These are phyloP conservation scores for Amaranthus palmeri DNA, from an alignment of 148 eudicot genomes.

Conservation along the genomic window DNA sequence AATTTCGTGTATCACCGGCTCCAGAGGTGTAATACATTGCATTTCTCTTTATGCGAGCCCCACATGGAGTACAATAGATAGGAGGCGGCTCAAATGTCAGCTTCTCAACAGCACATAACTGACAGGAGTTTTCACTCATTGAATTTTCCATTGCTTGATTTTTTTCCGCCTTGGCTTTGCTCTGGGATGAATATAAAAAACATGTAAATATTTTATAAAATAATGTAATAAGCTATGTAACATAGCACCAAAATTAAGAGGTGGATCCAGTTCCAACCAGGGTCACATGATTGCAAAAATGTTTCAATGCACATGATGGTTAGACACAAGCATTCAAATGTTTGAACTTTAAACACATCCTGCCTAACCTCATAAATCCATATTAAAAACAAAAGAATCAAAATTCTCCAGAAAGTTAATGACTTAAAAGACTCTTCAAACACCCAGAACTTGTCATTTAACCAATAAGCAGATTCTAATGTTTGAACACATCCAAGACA, in stretches of 20 bases:
- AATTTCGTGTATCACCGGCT: constrained; percentile 39
- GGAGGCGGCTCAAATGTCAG: constrained; percentile 58
- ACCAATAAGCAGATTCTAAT: too few relatives aligned
- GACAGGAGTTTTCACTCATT: constrained; percentile 50
- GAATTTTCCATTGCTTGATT: constrained; percentile 83
- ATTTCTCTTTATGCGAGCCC: constrained; percentile 45
- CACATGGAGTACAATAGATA: constrained; percentile 66
- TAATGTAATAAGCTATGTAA: background rate
- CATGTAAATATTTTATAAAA: background rate
- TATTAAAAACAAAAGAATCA: too few relatives aligned
- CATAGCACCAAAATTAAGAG: background rate
- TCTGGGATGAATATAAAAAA: constrained; percentile 35
- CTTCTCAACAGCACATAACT: constrained; percentile 50
- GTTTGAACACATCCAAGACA: too few relatives aligned
- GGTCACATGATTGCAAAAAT: background rate
- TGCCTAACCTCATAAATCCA: too few relatives aligned
- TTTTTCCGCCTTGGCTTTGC: constrained; percentile 91
- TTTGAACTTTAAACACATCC: too few relatives aligned
- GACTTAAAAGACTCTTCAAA: too few relatives aligned
- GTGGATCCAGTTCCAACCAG: background rate
- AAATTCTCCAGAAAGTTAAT: too few relatives aligned
- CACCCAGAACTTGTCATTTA: too few relatives aligned
- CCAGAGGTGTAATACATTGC: constrained; percentile 39
- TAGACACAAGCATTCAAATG: background rate
- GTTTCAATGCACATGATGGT: background rate